phyloP scores from a whole-genome alignment of 2,329 filamentous ascomycete genomes.

The Alternaria metachromatica region DNA sequence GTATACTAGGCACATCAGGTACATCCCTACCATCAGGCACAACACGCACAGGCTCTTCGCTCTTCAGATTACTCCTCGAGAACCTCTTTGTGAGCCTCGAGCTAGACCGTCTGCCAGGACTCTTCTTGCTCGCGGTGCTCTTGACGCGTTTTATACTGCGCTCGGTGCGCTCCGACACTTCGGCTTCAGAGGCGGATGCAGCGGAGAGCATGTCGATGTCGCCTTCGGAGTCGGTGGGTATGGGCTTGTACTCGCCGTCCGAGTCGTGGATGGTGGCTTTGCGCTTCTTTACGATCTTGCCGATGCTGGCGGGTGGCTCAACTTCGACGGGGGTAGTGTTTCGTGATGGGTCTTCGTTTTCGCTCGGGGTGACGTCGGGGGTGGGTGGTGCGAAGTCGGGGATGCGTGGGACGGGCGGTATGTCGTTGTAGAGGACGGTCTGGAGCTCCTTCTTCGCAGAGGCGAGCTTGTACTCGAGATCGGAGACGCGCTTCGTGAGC shows the following conservation, averaged over 20 bases:
- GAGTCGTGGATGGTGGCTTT: constrained; percentile 41
- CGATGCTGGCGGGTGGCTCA: constrained; percentile 11
- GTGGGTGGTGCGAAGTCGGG: constrained; percentile 41
- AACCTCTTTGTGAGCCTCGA: constrained; percentile 24
- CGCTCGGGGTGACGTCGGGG: constrained; percentile 21
- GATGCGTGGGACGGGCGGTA: constrained; percentile 48
- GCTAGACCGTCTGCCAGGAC: constrained; percentile 14
- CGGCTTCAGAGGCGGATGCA: constrained; percentile 23
- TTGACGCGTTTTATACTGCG: constrained; percentile 20
- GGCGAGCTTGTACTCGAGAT: constrained; percentile 65
- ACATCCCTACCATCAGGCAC: constrained; percentile 37
- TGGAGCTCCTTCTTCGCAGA: constrained; percentile 62
- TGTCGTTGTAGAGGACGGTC: constrained; percentile 54
- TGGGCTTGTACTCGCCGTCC: constrained; percentile 38
- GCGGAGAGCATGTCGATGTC: constrained; percentile 25
- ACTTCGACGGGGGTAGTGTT: constrained; percentile 19
- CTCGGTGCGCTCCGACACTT: constrained; percentile 5
- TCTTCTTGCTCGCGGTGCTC: constrained; percentile 22
- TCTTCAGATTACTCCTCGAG: constrained; percentile 15
- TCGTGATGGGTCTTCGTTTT: constrained; percentile 33
- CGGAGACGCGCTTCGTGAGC: constrained; percentile 65
- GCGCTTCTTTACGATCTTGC: constrained; percentile 49
- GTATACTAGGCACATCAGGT: constrained; percentile 21
- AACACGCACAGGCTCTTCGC: constrained; percentile 30
- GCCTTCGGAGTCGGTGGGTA: constrained; percentile 26